Evolutionary conservation across 2,329 filamentous ascomycete genomes (phyloP).

Genomic region (Fusarium burgessii): DNA sequence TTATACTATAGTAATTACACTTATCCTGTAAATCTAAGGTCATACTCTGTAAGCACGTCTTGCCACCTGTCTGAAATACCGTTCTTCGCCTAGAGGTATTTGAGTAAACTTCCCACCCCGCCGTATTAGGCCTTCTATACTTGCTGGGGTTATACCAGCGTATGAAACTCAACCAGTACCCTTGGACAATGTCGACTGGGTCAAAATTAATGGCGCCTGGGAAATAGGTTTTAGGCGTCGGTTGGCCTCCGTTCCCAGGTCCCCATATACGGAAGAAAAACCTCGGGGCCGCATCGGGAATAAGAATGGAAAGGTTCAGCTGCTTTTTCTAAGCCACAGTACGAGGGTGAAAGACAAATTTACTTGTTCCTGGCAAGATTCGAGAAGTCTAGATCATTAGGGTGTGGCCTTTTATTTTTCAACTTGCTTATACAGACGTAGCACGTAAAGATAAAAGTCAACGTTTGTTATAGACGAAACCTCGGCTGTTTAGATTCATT

Average conservation of each 20-base stretch:
- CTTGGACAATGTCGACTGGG: conserved; percentile 71
- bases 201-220: conserved; percentile 63
- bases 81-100: conserved; percentile 48
- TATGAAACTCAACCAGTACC: conserved; percentile 82
- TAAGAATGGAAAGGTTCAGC: background rate
- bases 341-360: background rate
- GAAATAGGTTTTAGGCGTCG: conserved; percentile 64
- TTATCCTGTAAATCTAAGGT: conserved; percentile 37
- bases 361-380: background rate
- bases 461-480: background rate
- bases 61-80: conserved; percentile 55
- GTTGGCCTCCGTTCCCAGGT: conserved; percentile 58
- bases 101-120: conserved; percentile 56
- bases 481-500: background rate
- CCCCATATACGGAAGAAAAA: conserved; percentile 63
- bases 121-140: conserved; percentile 48
- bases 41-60: conserved; percentile 55
- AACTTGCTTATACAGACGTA: too few species aligned
- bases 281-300: background rate
- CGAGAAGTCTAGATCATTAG: background rate
- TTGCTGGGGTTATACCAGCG: conserved; percentile 72
- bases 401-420: background rate
- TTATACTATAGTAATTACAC: conserved; percentile 9
- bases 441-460: background rate
- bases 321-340: background rate